These are phyloP conservation scores for Apiotrichum gracile DNA, from an alignment of 1,284 basidiomycete species.

Conservation along the genomic window DNA sequence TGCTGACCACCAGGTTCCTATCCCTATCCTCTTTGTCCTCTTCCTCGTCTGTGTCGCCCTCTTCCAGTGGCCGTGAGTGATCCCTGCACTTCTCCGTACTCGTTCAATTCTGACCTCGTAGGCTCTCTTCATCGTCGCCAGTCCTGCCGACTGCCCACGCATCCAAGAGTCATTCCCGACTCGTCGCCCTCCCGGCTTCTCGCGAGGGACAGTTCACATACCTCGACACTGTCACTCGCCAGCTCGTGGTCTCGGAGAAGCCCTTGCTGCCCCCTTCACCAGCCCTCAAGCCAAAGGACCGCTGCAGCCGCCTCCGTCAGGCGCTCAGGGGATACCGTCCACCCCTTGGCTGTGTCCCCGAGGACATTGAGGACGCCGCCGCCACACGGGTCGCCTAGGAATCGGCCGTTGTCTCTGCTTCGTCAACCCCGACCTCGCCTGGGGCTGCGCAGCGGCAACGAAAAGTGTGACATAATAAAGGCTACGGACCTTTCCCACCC, in stretches of 20 bases:
- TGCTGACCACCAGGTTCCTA: background rate
- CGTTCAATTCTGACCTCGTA: background rate
- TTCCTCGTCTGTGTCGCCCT: conserved; percentile 3
- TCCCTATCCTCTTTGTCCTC: conserved; percentile 5
- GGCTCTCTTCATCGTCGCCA: background rate
- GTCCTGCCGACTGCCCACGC: background rate
- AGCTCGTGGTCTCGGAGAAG: conserved; percentile 5
- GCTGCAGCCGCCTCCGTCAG: background rate
- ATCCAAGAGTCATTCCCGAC: background rate
- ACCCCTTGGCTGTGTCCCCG: conserved; percentile 4
- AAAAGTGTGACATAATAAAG: too few relatives aligned
- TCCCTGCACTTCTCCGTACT: background rate
- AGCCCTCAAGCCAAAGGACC: background rate
- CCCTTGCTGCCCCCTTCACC: background rate
- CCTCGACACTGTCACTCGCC: conserved; percentile 6
- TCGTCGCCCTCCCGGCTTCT: conserved; percentile 2
- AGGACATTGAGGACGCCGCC: conserved; percentile 3
- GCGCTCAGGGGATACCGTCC: conserved; percentile 3
- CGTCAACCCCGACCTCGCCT: background rate
- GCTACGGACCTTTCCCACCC: too few relatives aligned
- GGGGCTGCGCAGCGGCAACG: background rate
- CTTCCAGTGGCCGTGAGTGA: conserved; percentile 9
- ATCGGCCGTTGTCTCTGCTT: background rate
- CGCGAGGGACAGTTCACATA: conserved; percentile 7
- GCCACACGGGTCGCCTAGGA: background rate